Base-by-base conservation (phyloP, 1,284 basidiomycete genomes). In the Melampsora americana region DNA sequence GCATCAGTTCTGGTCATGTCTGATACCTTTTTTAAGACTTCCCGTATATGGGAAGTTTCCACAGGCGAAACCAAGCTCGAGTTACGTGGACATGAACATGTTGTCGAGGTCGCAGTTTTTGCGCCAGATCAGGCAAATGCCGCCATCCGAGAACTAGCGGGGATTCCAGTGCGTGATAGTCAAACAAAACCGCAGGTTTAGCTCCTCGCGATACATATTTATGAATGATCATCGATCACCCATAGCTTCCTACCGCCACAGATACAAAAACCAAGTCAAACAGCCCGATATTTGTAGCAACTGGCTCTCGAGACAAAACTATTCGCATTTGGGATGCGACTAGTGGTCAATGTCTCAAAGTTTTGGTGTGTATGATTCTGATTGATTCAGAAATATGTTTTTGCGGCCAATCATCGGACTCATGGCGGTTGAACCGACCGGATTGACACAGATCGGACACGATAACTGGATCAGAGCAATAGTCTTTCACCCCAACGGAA, bases 251-350 rank as follows among this genome's bases (percentile, higher is more conserved):
- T 5, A 20, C 69, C 30, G 44, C 59, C 16, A 60, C 62, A 39
- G 70, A 73, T 48, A 39, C 62, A 5, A 66, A 56, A 53, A 6
- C 32, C 28, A 73, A 56, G 48, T 60, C 32, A 20, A 48, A 46
- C 48, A 50, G n/a, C 18, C 70, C 70, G 3, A 42, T 86, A 32
- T 95, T 89, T 80, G 86, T 91, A 0, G 90, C 89, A 0, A 93
- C 92, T 0, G 93, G 91, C 0, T 90, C 90, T 46, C 86, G 93
- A 81, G 93, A 95, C 84, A 95, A 93, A 85, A 89, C 88, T 2
- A 91, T 95, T 82, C 90, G 89, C 79, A 83, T 95, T 26, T 95
- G 93, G 93, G 92, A 95, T 81, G 86, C 87, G 0, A 86, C 88
- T 74, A 89, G 87, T 66, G 92, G 93, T 14, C 91, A 89, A 80